Evolutionary conservation across 2,329 filamentous ascomycete species (phyloP).

Genomic region (Aureobasidium musti): DNA sequence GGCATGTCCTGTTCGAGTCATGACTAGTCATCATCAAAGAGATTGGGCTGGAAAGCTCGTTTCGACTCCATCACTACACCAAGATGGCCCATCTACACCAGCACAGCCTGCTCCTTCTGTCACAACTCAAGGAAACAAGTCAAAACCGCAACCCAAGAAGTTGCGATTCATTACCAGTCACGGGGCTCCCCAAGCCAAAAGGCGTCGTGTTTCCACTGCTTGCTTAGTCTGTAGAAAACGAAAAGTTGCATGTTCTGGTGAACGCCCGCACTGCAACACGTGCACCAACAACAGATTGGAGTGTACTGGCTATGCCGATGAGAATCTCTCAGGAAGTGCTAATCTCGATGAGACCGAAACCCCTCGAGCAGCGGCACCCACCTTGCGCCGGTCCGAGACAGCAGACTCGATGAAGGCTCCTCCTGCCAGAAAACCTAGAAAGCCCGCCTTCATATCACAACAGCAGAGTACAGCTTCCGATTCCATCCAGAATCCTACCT

Average conservation of each 20-base stretch:
- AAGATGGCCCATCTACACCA: neutral
- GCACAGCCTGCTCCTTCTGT: neutral
- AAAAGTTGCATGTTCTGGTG: slow-evolving; percentile 54
- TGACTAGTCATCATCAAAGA: slow-evolving; percentile 22
- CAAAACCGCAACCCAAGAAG: slow-evolving; percentile 31
- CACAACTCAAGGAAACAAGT: slow-evolving; percentile 4
- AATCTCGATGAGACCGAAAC: neutral
- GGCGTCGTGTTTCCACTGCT: slow-evolving; percentile 75
- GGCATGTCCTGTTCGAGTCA: slow-evolving; percentile 14
- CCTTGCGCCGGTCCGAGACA: neutral
- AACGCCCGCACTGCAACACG: slow-evolving; percentile 49
- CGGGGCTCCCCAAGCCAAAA: slow-evolving; percentile 76
- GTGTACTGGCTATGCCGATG: slow-evolving; percentile 51
- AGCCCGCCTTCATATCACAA: neutral
- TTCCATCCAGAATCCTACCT: neutral
- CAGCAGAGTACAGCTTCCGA: neutral
- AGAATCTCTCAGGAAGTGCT: slow-evolving; percentile 30
- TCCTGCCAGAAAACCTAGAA: neutral
- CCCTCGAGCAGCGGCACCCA: neutral
- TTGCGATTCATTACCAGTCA: slow-evolving; percentile 77
- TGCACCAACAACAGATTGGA: slow-evolving; percentile 53
- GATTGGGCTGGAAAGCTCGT: slow-evolving; percentile 20
- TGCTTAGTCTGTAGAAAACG: slow-evolving; percentile 53
- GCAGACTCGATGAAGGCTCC: neutral
- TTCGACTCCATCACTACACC: neutral